These are phyloP conservation scores for Neopestalotiopsis sp. DNA, from an alignment of 2,329 filamentous ascomycete species.

Conservation along the genomic window DNA sequence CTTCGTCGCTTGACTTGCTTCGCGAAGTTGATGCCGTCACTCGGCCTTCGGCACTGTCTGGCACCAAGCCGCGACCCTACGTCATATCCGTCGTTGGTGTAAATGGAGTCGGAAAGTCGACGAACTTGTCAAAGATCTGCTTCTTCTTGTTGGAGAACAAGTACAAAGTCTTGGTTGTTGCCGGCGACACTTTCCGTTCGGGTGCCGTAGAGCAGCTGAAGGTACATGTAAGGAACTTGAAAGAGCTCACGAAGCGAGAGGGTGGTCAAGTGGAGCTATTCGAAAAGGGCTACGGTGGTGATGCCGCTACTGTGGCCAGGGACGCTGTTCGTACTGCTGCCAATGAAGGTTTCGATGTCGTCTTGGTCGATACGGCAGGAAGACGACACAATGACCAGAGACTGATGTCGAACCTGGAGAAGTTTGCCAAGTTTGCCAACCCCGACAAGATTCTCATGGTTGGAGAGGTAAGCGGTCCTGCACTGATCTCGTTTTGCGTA, in stretches of 20 bases:
- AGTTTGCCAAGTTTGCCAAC: slow-evolving; percentile 94
- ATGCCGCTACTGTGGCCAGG: slow-evolving; percentile 92
- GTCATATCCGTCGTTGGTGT: slow-evolving; percentile 98
- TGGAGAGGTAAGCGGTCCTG: slow-evolving; percentile 54
- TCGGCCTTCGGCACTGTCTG: slow-evolving; percentile 66
- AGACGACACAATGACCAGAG: slow-evolving; percentile 94
- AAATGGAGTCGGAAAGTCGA: slow-evolving; percentile 98
- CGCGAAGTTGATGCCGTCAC: slow-evolving; percentile 87
- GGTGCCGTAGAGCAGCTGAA: slow-evolving; percentile 96
- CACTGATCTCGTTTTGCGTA: neutral
- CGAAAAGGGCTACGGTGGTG: slow-evolving; percentile 97
- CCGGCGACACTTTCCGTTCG: slow-evolving; percentile 95
- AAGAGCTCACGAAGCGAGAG: slow-evolving; percentile 85
- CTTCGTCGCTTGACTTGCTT: slow-evolving; percentile 90
- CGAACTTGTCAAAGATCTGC: slow-evolving; percentile 96
- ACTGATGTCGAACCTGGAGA: slow-evolving; percentile 95
- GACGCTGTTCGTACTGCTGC: slow-evolving; percentile 86
- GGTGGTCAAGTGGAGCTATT: slow-evolving; percentile 88
- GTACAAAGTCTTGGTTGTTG: slow-evolving; percentile 91
- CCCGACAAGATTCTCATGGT: slow-evolving; percentile 99
- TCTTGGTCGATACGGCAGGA: slow-evolving; percentile 95
- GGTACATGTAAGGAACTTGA: slow-evolving; percentile 92
- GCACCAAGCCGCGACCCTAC: slow-evolving; percentile 77
- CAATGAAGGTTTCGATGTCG: slow-evolving; percentile 82
- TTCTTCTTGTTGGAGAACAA: slow-evolving; percentile 98